phyloP scores from a whole-genome alignment of 1,284 basidiomycete species.

The Ustilago vetiveriae region DNA sequence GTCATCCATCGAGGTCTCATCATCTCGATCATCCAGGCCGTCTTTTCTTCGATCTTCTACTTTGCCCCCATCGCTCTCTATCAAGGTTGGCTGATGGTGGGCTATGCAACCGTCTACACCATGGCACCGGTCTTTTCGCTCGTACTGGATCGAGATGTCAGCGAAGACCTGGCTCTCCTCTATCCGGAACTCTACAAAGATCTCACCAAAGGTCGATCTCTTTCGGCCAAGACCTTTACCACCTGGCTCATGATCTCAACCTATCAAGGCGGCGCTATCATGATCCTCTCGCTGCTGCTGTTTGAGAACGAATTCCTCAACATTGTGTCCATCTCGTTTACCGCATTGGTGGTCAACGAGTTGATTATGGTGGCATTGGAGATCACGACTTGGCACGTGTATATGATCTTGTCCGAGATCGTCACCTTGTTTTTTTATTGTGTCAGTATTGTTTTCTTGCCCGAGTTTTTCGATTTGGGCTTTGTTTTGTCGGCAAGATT shows the following conservation, averaged over 20 bases:
- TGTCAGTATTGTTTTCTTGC: slow-evolving; percentile 89
- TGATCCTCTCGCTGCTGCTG: slow-evolving; percentile 93
- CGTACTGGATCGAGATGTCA: slow-evolving; percentile 94
- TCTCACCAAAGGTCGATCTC: slow-evolving; percentile 74
- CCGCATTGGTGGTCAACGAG: slow-evolving; percentile 93
- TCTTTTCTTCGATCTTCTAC: slow-evolving; percentile 97
- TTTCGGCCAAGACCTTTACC: slow-evolving; percentile 98
- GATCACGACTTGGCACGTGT: slow-evolving; percentile 96
- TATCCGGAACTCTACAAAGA: slow-evolving; percentile 99
- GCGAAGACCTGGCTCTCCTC: slow-evolving; percentile 89
- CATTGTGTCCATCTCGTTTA: slow-evolving; percentile 97
- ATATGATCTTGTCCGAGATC: slow-evolving; percentile 93
- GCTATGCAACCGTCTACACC: slow-evolving; percentile 96
- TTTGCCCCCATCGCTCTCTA: slow-evolving; percentile 98
- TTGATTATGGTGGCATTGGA: slow-evolving; percentile 98
- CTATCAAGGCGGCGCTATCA: slow-evolving; percentile 98
- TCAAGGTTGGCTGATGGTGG: slow-evolving; percentile 97
- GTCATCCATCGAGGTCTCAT: slow-evolving; percentile 95
- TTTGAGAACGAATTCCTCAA: slow-evolving; percentile 98
- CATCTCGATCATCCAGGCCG: slow-evolving; percentile 88
- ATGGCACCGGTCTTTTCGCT: slow-evolving; percentile 99
- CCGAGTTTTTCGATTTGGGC: slow-evolving; percentile 94
- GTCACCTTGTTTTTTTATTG: slow-evolving; percentile 89
- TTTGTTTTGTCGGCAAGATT: slow-evolving; percentile 90
- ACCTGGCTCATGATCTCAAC: slow-evolving; percentile 96